Evolutionary conservation across 2,329 filamentous ascomycete species (phyloP).

Genomic region (Paecilomyces variotii): DNA sequence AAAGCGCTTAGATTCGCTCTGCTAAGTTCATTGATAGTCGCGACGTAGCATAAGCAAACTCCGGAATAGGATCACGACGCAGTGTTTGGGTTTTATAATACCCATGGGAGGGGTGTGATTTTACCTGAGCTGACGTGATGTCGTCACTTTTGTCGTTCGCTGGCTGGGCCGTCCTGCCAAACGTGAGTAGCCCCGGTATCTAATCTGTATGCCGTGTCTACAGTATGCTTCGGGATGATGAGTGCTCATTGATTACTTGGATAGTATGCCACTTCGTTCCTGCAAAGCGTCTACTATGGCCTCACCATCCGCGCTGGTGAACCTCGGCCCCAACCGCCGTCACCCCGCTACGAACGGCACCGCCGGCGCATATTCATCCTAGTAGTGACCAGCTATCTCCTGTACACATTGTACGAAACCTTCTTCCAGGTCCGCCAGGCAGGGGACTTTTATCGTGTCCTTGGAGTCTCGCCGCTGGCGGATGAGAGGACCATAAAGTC

Average conservation of each 20-base stretch:
- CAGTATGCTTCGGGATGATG: not conserved
- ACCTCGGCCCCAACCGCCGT: constrained; percentile 63
- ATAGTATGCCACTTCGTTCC: constrained; percentile 63
- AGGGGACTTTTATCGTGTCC: constrained; percentile 70
- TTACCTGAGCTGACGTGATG: constrained; percentile 20
- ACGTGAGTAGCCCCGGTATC: constrained; percentile 35
- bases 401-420: constrained; percentile 88
- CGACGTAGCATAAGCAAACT: not conserved
- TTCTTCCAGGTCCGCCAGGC: constrained; percentile 66
- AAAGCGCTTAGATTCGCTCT: not conserved
- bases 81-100: not conserved
- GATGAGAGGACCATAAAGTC: constrained; percentile 73
- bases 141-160: constrained; percentile 46
- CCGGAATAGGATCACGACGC: not conserved
- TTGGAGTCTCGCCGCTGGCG: constrained; percentile 62
- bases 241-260: not conserved
- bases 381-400: constrained; percentile 74
- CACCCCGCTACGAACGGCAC: constrained; percentile 61
- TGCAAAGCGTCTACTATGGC: constrained; percentile 77
- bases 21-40: not conserved
- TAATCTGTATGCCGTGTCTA: not conserved
- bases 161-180: constrained; percentile 56
- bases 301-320: constrained; percentile 84
- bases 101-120: constrained; percentile 1
- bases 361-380: constrained; percentile 74